A percentile compares a stretch with the other conserved stretches of the same genome.
Evolutionary conservation across 2,329 filamentous ascomycete genomes (phyloP).

Genomic region (Aotearoamyces nothofagi): DNA sequence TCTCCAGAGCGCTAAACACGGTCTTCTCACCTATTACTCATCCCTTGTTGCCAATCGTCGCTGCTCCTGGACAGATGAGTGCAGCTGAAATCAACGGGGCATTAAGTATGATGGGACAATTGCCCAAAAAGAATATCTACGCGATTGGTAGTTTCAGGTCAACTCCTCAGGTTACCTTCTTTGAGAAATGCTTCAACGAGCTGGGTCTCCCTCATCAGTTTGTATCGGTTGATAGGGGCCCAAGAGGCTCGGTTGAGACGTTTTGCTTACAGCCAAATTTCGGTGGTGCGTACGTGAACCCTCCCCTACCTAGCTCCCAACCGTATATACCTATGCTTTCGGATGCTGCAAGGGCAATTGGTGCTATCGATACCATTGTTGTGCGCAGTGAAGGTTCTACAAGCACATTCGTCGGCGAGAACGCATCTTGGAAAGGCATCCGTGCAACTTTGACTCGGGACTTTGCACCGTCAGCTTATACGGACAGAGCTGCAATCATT

Average conservation of each 20-base stretch:
- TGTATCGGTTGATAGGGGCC: conserved; percentile 55
- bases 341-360: conserved; percentile 64
- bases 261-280: conserved; percentile 63
- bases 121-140: conserved; percentile 68
- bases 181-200: conserved; percentile 71
- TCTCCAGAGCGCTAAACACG: conserved; percentile 70
- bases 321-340: conserved; percentile 51
- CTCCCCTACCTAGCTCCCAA: conserved; percentile 43
- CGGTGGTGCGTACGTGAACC: conserved; percentile 69
- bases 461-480: conserved; percentile 70
- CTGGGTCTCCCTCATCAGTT: conserved; percentile 78
- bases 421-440: conserved; percentile 76
- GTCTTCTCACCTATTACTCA: conserved; percentile 84
- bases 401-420: conserved; percentile 57
- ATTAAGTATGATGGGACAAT: conserved; percentile 62
- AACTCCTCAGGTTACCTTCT: conserved; percentile 68
- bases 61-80: conserved; percentile 73
- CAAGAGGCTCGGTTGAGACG: conserved; percentile 51
- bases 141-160: conserved; percentile 58
- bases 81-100: conserved; percentile 75
- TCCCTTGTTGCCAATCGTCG: conserved; percentile 67
- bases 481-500: conserved; percentile 59
- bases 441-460: conserved; percentile 68
- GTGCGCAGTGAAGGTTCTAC: conserved; percentile 34
- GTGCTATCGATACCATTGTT: conserved; percentile 69